phyloP scores from a whole-genome alignment of 1,139 yeast species.

The Blastobotrys arbuscula region DNA sequence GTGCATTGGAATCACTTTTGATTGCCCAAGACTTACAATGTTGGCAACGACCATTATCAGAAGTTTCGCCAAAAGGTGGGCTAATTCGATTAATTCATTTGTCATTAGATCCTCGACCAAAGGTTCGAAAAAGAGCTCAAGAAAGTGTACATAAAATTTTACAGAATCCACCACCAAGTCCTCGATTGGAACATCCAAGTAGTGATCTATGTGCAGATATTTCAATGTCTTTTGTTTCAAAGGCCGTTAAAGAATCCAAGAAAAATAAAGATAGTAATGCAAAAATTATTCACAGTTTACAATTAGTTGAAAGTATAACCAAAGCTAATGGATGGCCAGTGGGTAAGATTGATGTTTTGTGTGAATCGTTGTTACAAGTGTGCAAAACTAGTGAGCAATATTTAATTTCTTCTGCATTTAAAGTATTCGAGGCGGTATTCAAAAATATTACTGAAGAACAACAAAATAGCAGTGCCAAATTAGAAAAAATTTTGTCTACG shows the following conservation, averaged over 20 bases:
- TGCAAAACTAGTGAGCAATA: conserved; percentile 82
- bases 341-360: conserved; percentile 59
- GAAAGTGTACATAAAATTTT: conserved; percentile 70
- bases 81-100: conserved; percentile 74
- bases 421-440: conserved; percentile 81
- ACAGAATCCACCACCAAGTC: conserved; percentile 72
- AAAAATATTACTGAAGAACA: conserved; percentile 63
- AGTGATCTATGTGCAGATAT: conserved; percentile 63
- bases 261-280: conserved; percentile 21
- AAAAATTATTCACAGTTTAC: conserved; percentile 68
- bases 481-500: conserved; percentile 58
- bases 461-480: conserved; percentile 42
- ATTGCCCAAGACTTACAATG: conserved; percentile 74
- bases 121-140: conserved; percentile 91
- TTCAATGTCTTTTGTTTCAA: conserved; percentile 50
- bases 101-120: conserved; percentile 85
- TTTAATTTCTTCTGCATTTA: conserved; percentile 73
- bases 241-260: conserved; percentile 40
- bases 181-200: conserved; percentile 72
- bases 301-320: conserved; percentile 63
- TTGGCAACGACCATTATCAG: conserved; percentile 49
- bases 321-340: conserved; percentile 80
- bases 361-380: conserved; percentile 68
- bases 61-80: conserved; percentile 76
- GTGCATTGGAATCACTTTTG: conserved; percentile 73